Evolutionary conservation across 306 rosid genomes (phyloP).

Genomic region (Luffa aegyptiaca): DNA sequence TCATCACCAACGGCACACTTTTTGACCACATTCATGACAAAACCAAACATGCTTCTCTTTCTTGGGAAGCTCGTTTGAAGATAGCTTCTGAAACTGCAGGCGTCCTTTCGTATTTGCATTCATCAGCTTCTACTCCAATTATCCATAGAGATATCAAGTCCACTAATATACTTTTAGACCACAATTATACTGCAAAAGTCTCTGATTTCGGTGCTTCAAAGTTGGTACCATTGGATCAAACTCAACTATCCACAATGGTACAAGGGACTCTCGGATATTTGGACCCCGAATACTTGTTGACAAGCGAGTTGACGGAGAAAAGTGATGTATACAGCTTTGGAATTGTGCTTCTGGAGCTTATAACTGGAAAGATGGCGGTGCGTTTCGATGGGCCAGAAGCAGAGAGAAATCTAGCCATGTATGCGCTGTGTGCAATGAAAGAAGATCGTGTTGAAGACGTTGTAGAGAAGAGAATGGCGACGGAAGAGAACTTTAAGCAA

Average conservation of each 20-base stretch:
- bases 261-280: constrained; percentile 41
- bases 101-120: constrained; percentile 37
- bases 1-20: constrained; percentile 28
- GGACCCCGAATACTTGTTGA: constrained; percentile 27
- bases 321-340: constrained; percentile 49
- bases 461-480: constrained; percentile 12
- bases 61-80: constrained; percentile 23
- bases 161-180: constrained; percentile 28
- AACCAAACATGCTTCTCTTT: background rate
- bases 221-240: constrained; percentile 30
- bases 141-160: constrained; percentile 40
- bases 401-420: constrained; percentile 21
- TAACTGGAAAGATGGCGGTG: constrained; percentile 28
- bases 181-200: constrained; percentile 23
- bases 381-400: constrained; percentile 7
- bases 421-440: constrained; percentile 19
- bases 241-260: constrained; percentile 22
- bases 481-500: constrained; percentile 11
- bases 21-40: constrained; percentile 14
- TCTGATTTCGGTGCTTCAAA: constrained; percentile 37
- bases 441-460: constrained; percentile 10
- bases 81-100: constrained; percentile 29
- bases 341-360: constrained; percentile 31
- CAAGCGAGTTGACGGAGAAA: constrained; percentile 22
- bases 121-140: constrained; percentile 22